Evolutionary conservation across 2,329 filamentous ascomycete genomes (phyloP).

Genomic region (Diaporthe aspalathi): DNA sequence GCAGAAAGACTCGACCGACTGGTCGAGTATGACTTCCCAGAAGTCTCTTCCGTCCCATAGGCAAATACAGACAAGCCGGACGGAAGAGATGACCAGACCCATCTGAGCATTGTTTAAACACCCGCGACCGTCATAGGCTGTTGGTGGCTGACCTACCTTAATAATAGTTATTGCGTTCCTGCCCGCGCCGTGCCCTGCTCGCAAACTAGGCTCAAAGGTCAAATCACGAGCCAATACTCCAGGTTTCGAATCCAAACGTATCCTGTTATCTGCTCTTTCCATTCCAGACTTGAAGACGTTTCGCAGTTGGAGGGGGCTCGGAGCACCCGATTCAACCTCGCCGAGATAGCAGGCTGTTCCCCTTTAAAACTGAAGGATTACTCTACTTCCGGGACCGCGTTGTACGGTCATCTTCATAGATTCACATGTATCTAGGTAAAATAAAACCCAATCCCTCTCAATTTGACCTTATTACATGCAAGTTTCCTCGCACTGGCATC

Average conservation of each 20-base stretch:
- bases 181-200: not conserved
- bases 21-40: not conserved
- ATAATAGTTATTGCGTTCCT: too few species aligned
- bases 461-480: not conserved
- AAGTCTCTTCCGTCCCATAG: not conserved
- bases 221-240: not conserved
- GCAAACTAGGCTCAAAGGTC: not conserved
- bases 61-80: not conserved
- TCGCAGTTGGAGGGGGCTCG: too few species aligned
- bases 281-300: too few species aligned
- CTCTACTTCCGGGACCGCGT: not conserved
- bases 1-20: not conserved
- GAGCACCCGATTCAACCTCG: not conserved
- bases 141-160: too few species aligned
- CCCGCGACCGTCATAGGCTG: not conserved
- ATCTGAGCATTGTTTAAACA: not conserved
- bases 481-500: not conserved
- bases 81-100: not conserved
- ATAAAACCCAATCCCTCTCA: not conserved
- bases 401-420: conserved; percentile 1
- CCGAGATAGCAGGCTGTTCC: not conserved
- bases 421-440: not conserved
- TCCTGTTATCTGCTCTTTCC: not conserved
- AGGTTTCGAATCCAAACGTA: not conserved
- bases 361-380: not conserved